A percentile compares a stretch with the other conserved stretches of the same genome.
These are phyloP conservation scores for Begonia loranthoides DNA, from an alignment of 306 rosid species.

Conservation along the genomic window DNA sequence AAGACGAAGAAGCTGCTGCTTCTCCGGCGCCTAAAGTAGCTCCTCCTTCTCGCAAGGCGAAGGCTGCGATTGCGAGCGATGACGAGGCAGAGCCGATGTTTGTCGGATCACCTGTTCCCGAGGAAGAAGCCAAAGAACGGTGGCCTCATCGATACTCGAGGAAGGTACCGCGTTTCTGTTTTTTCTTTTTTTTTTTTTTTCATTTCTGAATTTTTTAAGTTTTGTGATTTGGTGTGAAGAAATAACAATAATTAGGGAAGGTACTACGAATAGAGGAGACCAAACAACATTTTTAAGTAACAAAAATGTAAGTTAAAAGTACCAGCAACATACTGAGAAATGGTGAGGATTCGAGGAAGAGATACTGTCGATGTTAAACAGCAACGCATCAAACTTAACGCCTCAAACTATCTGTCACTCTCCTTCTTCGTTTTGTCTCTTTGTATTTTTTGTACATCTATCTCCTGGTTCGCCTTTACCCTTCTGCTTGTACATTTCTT, in stretches of 20 bases:
- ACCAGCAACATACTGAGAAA: background rate
- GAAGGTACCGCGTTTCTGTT: slow-evolving; percentile 12
- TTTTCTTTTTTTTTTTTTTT: background rate
- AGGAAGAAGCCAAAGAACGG: slow-evolving; percentile 29
- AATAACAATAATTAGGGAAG: background rate
- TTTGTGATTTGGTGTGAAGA: background rate
- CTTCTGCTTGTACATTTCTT: too few relatives aligned
- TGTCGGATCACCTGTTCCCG: slow-evolving; percentile 18
- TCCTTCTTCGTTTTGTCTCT: too few relatives aligned
- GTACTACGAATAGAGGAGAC: too few relatives aligned
- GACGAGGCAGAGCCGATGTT: slow-evolving; percentile 14
- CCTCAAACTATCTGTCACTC: too few relatives aligned
- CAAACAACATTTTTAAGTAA: background rate
- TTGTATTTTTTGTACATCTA: too few relatives aligned
- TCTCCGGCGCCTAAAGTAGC: background rate
- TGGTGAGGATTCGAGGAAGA: too few relatives aligned
- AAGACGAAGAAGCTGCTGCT: background rate
- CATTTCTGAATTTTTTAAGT: background rate
- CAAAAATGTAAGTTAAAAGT: background rate
- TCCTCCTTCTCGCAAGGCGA: background rate
- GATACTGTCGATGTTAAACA: too few relatives aligned
- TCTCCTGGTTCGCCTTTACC: too few relatives aligned
- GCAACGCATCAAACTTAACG: too few relatives aligned
- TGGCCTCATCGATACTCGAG: slow-evolving; percentile 47
- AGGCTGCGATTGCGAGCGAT: background rate